phyloP scores from a whole-genome alignment of 2,329 filamentous ascomycete species.

The Phoma sp. region DNA sequence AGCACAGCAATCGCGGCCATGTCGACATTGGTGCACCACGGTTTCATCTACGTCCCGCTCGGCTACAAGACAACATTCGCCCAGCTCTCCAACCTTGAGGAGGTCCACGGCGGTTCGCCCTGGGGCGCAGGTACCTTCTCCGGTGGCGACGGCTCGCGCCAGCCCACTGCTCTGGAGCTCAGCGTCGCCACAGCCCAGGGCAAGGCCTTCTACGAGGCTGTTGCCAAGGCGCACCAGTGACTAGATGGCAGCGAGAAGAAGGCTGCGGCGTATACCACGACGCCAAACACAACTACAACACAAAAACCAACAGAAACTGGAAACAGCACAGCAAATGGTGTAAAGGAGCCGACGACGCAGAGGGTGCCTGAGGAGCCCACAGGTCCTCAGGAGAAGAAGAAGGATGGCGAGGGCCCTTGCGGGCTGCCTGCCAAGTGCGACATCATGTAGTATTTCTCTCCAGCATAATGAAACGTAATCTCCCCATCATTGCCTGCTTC shows the following conservation, averaged over 20 bases:
- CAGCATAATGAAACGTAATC: too few relatives aligned
- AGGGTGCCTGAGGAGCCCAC: slow-evolving; percentile 20
- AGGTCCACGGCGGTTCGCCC: slow-evolving; percentile 84
- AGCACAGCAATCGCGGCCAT: slow-evolving; percentile 80
- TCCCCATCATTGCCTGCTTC: too few relatives aligned
- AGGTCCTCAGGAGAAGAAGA: slow-evolving; percentile 42
- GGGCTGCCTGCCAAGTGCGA: slow-evolving; percentile 77
- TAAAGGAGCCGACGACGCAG: slow-evolving; percentile 22
- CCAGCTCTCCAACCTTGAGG: slow-evolving; percentile 71
- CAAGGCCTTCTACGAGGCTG: slow-evolving; percentile 78
- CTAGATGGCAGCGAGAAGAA: slow-evolving; percentile 64
- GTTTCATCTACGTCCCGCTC: slow-evolving; percentile 93
- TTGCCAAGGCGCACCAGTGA: slow-evolving; percentile 78
- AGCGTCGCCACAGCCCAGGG: slow-evolving; percentile 83
- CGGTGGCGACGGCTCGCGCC: slow-evolving; percentile 78
- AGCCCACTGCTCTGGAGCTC: slow-evolving; percentile 77
- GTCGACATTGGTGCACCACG: slow-evolving; percentile 90
- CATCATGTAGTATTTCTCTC: slow-evolving; percentile 58
- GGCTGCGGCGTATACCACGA: background rate
- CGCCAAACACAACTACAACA: slow-evolving; percentile 7
- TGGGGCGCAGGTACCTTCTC: slow-evolving; percentile 97
- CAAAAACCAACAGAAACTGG: slow-evolving; percentile 4
- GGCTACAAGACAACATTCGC: slow-evolving; percentile 84
- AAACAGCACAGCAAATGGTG: slow-evolving; percentile 13
- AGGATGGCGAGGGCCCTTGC: slow-evolving; percentile 71